Conservation (phyloP, 805 yeast genomes). For the Candida palmyrensis region DNA sequence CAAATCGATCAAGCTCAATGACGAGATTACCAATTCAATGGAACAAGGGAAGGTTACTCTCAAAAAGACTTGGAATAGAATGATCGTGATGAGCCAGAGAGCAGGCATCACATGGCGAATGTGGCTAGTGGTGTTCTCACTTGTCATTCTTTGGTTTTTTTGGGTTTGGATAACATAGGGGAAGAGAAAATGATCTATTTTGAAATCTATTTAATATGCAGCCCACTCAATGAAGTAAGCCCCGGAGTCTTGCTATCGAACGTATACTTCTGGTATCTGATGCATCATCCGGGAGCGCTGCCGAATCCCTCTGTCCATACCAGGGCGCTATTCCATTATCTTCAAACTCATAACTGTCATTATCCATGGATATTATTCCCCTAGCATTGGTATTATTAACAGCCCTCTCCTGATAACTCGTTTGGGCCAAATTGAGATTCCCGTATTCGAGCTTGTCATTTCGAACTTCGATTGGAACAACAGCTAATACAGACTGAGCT, state of each 20-base stretch:
- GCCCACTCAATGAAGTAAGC: no score
- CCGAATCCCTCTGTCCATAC: conserved; percentile 1
- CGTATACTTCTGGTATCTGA: conserved; percentile 5
- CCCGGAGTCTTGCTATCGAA: not conserved
- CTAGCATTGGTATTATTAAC: conserved; percentile 8
- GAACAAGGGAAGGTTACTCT: conserved; percentile 36
- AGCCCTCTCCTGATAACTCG: no score
- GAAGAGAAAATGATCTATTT: not conserved
- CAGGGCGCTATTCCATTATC: conserved; percentile 3
- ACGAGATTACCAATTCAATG: conserved; percentile 34
- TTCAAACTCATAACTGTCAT: conserved; percentile 1
- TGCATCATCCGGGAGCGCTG: conserved; percentile 2
- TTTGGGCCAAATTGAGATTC: no score
- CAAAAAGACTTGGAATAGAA: conserved; percentile 37
- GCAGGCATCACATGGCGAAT: conserved; percentile 42
- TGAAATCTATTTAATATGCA: no score
- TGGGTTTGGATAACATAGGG: conserved; percentile 32
- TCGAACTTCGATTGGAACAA: no score
- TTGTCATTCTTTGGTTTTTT: conserved; percentile 34
- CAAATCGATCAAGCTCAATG: conserved; percentile 34
- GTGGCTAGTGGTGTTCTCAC: conserved; percentile 37
- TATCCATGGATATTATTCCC: conserved; percentile 8
- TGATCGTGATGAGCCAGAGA: conserved; percentile 41
- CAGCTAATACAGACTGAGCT: no score
- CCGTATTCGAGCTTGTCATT: no score